Percentiles rank a stretch among this genome's conserved stretches.
phyloP scores from a whole-genome alignment of 1,284 basidiomycete genomes.

The Ceratobasidium sp. region DNA sequence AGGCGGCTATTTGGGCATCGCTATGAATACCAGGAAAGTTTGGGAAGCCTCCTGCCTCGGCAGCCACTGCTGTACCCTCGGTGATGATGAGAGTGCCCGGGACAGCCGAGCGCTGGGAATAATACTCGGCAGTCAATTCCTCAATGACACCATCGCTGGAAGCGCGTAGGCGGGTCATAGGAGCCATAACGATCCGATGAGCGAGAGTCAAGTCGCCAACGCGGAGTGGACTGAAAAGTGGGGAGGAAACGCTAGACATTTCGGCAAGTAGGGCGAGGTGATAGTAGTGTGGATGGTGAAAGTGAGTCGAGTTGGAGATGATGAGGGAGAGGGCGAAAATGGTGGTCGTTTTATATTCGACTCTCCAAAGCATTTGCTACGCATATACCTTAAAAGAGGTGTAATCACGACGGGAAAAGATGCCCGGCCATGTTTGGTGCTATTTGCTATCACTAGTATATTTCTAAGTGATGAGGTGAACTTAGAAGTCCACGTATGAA shows the following conservation, averaged over 20 bases:
- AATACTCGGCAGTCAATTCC: conserved; percentile 50
- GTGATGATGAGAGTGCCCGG: conserved; percentile 51
- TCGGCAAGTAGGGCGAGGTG: not conserved
- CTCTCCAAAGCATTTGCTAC: not conserved
- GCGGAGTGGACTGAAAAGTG: conserved; percentile 60
- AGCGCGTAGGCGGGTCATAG: conserved; percentile 59
- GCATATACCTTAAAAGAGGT: not conserved
- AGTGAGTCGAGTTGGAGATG: not conserved
- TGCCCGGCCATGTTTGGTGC: no score
- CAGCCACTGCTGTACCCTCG: conserved; percentile 51
- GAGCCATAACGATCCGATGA: conserved; percentile 63
- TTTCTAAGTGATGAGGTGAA: no score
- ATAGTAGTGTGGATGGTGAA: not conserved
- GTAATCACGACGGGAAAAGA: not conserved
- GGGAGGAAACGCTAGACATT: conserved; percentile 16
- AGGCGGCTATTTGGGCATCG: conserved; percentile 49
- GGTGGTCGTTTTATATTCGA: not conserved
- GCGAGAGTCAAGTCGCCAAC: conserved; percentile 58
- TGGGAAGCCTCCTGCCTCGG: conserved; percentile 43
- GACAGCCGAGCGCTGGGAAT: conserved; percentile 49
- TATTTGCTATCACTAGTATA: no score
- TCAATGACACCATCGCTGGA: conserved; percentile 49
- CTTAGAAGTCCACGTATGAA: no score
- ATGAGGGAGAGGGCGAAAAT: not conserved
- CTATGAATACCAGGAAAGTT: conserved; percentile 49